phyloP scores from a whole-genome alignment of 2,329 filamentous ascomycete species.

The Pseudocercospora crystallina region DNA sequence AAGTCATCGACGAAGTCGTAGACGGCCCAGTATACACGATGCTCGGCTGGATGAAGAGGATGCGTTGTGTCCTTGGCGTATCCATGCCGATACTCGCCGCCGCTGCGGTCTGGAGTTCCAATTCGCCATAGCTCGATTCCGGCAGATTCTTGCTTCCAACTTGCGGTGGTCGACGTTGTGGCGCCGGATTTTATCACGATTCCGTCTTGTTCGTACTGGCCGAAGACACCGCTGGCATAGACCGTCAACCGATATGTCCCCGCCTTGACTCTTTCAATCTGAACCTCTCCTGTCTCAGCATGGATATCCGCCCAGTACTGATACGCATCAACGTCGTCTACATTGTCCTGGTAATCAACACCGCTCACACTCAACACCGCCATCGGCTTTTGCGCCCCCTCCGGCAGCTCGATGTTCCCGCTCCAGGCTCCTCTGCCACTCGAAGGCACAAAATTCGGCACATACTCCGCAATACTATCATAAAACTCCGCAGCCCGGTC shows the following conservation, averaged over 20 bases:
- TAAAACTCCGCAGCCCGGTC: conserved; percentile 62
- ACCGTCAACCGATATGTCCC: conserved; percentile 63
- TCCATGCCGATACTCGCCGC: conserved; percentile 62
- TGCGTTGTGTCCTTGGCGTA: conserved; percentile 50
- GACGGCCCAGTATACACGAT: conserved; percentile 61
- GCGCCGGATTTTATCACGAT: conserved; percentile 46
- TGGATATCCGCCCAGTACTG: conserved; percentile 63
- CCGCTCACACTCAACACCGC: conserved; percentile 56
- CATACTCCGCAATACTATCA: conserved; percentile 60
- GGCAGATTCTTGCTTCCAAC: conserved; percentile 56
- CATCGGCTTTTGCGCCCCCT: conserved; percentile 52
- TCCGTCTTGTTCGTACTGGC: conserved; percentile 57
- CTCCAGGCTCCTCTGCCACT: conserved; percentile 53
- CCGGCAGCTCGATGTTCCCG: conserved; percentile 53
- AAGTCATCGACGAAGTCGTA: conserved; percentile 63
- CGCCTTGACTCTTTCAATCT: conserved; percentile 55
- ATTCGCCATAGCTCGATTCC: conserved; percentile 63
- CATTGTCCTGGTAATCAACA: conserved; percentile 61
- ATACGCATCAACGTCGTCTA: conserved; percentile 53
- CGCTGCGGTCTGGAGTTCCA: conserved; percentile 61
- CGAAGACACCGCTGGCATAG: conserved; percentile 63
- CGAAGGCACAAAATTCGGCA: conserved; percentile 60
- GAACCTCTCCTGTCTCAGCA: conserved; percentile 45
- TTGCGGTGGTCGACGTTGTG: conserved; percentile 40
- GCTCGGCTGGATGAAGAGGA: conserved; percentile 56